Conservation (phyloP, 1,284 basidiomycete genomes). For the Athelia psychrophila region DNA sequence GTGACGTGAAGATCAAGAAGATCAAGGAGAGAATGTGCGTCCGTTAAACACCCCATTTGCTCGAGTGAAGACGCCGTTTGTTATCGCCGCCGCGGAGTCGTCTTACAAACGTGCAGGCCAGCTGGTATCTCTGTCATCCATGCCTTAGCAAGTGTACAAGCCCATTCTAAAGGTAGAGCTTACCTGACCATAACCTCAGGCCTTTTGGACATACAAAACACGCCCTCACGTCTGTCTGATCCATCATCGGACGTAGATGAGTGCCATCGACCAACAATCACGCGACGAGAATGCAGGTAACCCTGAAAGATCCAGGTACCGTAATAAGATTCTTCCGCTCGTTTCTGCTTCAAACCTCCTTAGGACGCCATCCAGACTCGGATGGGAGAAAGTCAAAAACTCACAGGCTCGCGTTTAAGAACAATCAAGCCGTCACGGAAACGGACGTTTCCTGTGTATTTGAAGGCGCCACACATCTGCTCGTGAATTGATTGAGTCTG, state of each 20-base stretch:
- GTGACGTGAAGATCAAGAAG: too few species aligned
- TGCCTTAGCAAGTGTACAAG: too few species aligned
- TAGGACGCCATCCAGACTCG: slow-evolving; percentile 1
- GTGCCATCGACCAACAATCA: slow-evolving; percentile 41
- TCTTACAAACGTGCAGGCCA: not conserved
- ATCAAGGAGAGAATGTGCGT: too few species aligned
- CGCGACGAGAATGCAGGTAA: slow-evolving; percentile 32
- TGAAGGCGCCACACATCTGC: slow-evolving; percentile 45
- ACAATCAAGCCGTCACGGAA: slow-evolving; percentile 34
- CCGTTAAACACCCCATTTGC: too few species aligned
- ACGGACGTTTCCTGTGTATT: slow-evolving; percentile 37
- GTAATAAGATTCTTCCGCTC: not conserved
- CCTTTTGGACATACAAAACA: slow-evolving; percentile 1
- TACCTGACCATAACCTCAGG: not conserved
- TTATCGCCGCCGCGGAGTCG: not conserved
- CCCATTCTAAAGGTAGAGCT: too few species aligned
- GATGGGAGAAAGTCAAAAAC: too few species aligned
- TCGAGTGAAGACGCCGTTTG: not conserved
- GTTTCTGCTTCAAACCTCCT: slow-evolving; percentile 3
- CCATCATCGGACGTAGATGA: not conserved
- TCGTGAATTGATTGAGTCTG: slow-evolving; percentile 42
- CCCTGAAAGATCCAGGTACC: slow-evolving; percentile 45
- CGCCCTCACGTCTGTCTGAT: not conserved
- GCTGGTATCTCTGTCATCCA: not conserved
- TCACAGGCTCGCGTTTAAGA: slow-evolving; percentile 41